phyloP scores from a whole-genome alignment of 495 filamentous ascomycete genomes.

The Penicillium flavigenum region DNA sequence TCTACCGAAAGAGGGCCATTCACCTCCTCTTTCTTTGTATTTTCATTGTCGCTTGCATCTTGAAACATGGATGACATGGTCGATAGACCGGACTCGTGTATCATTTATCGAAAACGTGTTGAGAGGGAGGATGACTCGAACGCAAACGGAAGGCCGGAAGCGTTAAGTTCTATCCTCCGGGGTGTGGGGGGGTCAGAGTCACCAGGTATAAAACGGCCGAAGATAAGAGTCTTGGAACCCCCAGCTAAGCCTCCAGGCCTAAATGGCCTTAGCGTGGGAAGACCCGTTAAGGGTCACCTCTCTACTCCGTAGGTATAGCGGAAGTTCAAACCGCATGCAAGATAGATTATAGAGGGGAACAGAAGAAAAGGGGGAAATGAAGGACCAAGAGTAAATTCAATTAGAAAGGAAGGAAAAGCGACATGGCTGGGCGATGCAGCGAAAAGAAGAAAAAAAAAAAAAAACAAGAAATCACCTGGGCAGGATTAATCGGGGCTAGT shows the following conservation, averaged over 20 bases:
- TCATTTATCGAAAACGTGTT: constrained; percentile 12
- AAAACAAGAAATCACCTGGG: background rate
- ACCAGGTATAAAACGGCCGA: constrained; percentile 2
- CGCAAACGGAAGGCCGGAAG: constrained; percentile 15
- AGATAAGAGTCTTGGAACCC: constrained; percentile 20
- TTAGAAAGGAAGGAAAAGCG: constrained; percentile 8
- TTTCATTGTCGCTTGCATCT: constrained; percentile 9
- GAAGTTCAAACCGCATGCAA: constrained; percentile 12
- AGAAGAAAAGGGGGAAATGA: constrained; percentile 4
- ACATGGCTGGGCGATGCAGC: constrained; percentile 9
- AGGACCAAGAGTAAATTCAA: constrained; percentile 2
- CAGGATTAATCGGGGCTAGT: constrained; percentile 2
- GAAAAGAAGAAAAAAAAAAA: background rate
- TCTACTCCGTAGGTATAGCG: constrained; percentile 12
- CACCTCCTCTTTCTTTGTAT: constrained; percentile 5
- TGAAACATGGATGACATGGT: constrained; percentile 17
- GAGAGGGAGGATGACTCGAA: constrained; percentile 3
- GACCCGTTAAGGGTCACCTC: constrained; percentile 27
- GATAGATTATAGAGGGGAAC: background rate
- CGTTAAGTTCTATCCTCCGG: constrained; percentile 1
- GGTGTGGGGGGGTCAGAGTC: constrained; percentile 4
- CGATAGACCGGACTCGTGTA: constrained; percentile 25
- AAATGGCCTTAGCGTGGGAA: constrained; percentile 26
- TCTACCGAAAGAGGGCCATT: constrained; percentile 13
- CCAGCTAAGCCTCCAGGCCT: constrained; percentile 28